A percentile compares a stretch with the other conserved stretches of the same genome.
phyloP scores from a whole-genome alignment of 805 yeast genomes.

The Cyberlindnera misumaiensis region DNA sequence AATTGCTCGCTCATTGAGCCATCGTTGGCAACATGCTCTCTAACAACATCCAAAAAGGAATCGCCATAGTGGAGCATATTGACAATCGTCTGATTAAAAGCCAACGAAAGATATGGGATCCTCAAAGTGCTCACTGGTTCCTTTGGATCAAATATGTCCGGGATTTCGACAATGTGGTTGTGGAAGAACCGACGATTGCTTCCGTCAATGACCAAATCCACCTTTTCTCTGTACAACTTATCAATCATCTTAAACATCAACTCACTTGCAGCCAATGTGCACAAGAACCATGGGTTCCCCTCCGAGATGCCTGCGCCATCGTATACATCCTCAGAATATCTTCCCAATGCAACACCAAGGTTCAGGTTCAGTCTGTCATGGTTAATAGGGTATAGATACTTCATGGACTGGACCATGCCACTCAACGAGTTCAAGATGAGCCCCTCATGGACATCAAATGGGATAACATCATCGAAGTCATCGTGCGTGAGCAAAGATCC shows the following conservation, averaged over 20 bases:
- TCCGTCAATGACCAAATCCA: constrained; percentile 38
- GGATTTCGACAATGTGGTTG: constrained; percentile 20
- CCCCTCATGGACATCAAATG: constrained; percentile 56
- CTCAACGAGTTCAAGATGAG: constrained; percentile 56
- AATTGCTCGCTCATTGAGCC: constrained; percentile 89
- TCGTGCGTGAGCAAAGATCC: constrained; percentile 36
- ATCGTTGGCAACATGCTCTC: constrained; percentile 51
- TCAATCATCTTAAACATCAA: constrained; percentile 48
- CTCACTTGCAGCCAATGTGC: constrained; percentile 66
- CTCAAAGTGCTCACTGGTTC: constrained; percentile 1
- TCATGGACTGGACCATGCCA: constrained; percentile 62
- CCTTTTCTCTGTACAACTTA: constrained; percentile 31
- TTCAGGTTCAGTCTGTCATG: constrained; percentile 34
- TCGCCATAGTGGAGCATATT: constrained; percentile 54
- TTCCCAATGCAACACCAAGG: constrained; percentile 64
- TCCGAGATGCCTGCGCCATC: constrained; percentile 65
- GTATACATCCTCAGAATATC: constrained; percentile 90
- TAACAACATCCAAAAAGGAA: constrained; percentile 53
- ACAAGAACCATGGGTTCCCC: constrained; percentile 93
- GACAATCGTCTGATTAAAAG: constrained; percentile 39
- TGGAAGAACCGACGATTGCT: constrained; percentile 27
- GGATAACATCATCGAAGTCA: constrained; percentile 44
- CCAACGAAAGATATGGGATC: constrained; percentile 28
- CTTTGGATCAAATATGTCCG: constrained; percentile 1
- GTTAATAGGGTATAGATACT: constrained; percentile 71